Evolutionary conservation across 768 basidiomycete genomes (phyloP).

Genomic region (Leccinum aurantiacum): DNA sequence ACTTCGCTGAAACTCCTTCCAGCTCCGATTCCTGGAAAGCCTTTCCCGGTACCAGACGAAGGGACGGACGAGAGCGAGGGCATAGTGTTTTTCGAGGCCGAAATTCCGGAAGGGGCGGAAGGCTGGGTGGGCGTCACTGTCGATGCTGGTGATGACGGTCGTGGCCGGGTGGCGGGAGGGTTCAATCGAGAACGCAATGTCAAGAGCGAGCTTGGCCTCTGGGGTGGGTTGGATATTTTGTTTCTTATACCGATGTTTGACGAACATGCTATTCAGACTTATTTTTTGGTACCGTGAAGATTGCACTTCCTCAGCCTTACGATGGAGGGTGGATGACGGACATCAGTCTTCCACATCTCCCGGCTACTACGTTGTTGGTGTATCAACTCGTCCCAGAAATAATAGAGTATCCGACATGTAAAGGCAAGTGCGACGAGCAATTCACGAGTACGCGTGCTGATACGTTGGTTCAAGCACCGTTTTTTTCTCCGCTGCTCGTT

Average conservation of each 20-base stretch:
- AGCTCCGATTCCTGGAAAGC: constrained; percentile 47
- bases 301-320: constrained; percentile 33
- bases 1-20: constrained; percentile 61
- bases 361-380: constrained; percentile 62
- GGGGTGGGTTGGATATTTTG: constrained; percentile 38
- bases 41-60: constrained; percentile 67
- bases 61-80: constrained; percentile 78
- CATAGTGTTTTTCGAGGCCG: constrained; percentile 60
- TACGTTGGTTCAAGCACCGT: constrained; percentile 40
- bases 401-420: constrained; percentile 24
- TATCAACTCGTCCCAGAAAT: constrained; percentile 52
- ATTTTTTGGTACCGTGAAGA: constrained; percentile 35
- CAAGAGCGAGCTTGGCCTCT: constrained; percentile 34
- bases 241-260: constrained; percentile 5
- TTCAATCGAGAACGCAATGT: constrained; percentile 40
- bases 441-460: constrained; percentile 5
- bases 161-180: constrained; percentile 63
- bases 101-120: constrained; percentile 30
- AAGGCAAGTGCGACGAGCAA: constrained; percentile 20
- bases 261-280: constrained; percentile 35
- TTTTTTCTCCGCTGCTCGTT: constrained; percentile 64
- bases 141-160: constrained; percentile 47
- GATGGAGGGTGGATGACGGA: constrained; percentile 39
- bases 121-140: constrained; percentile 56
- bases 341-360: constrained; percentile 53